phyloP scores from a whole-genome alignment of 345 rosid species.

The Trapa bicornis region DNA sequence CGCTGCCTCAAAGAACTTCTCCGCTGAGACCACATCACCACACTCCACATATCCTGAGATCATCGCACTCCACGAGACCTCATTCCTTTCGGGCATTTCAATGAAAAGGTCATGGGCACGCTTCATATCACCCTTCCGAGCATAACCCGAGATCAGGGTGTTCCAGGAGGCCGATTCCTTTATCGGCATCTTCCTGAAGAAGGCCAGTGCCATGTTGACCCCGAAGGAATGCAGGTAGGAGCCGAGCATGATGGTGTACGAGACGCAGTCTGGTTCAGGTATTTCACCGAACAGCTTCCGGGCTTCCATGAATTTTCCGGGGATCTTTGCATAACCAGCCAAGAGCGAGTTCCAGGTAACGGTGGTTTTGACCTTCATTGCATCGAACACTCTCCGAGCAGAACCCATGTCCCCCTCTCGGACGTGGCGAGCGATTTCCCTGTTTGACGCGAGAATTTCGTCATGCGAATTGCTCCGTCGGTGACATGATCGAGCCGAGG shows the following conservation, averaged over 20 bases:
- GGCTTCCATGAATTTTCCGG: constrained; percentile 33
- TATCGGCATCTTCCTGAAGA: constrained; percentile 20
- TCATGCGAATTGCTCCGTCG: neutral
- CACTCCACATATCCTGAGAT: constrained; percentile 59
- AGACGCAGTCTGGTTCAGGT: constrained; percentile 4
- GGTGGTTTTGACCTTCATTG: constrained; percentile 41
- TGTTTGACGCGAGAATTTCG: constrained; percentile 39
- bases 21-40: constrained; percentile 48
- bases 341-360: constrained; percentile 40
- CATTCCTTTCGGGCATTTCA: constrained; percentile 39
- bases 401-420: constrained; percentile 49
- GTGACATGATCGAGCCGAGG: neutral
- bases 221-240: constrained; percentile 8
- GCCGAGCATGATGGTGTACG: constrained; percentile 33
- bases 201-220: constrained; percentile 12
- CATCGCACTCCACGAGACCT: constrained; percentile 74
- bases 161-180: constrained; percentile 13
- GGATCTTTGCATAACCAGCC: constrained; percentile 26
- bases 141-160: constrained; percentile 42
- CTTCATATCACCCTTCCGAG: constrained; percentile 15
- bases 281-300: constrained; percentile 22
- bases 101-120: constrained; percentile 31
- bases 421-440: constrained; percentile 32
- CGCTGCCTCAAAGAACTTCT: constrained; percentile 35
- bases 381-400: constrained; percentile 44